Percentiles rank a stretch among this genome's conserved stretches.
Conservation (phyloP, 306 rosid genomes). For the Quercus bicolor region DNA sequence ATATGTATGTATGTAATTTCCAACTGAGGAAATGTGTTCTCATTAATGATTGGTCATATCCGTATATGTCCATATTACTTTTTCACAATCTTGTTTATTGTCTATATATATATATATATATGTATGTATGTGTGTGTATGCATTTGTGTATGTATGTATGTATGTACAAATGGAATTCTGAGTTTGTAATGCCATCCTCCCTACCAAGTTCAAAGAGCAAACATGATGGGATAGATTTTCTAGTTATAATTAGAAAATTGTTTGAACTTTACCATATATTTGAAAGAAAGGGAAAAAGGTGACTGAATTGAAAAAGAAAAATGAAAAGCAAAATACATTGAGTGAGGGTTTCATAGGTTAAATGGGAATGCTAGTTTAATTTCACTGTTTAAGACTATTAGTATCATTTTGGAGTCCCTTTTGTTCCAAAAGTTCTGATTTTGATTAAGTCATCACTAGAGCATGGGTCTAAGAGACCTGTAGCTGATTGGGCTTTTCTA, state of each 20-base stretch:
- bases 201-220: neutral
- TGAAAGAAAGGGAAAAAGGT: neutral
- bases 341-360: neutral
- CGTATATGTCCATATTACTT: neutral
- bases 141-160: no score
- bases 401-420: neutral
- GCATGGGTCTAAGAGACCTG: no score
- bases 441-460: neutral
- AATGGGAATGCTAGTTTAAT: neutral
- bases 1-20: neutral
- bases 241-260: neutral
- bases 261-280: neutral
- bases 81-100: neutral
- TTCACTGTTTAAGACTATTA: neutral
- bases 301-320: neutral
- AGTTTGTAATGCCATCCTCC: neutral
- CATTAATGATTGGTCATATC: neutral
- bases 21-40: neutral
- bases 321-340: neutral
- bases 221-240: neutral
- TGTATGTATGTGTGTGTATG: no score
- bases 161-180: no score
- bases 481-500: no score
- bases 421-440: neutral
- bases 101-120: neutral